Evolutionary conservation across 163 green algal genomes (phyloP).

Genomic region (Prototheca wickerhamii): DNA sequence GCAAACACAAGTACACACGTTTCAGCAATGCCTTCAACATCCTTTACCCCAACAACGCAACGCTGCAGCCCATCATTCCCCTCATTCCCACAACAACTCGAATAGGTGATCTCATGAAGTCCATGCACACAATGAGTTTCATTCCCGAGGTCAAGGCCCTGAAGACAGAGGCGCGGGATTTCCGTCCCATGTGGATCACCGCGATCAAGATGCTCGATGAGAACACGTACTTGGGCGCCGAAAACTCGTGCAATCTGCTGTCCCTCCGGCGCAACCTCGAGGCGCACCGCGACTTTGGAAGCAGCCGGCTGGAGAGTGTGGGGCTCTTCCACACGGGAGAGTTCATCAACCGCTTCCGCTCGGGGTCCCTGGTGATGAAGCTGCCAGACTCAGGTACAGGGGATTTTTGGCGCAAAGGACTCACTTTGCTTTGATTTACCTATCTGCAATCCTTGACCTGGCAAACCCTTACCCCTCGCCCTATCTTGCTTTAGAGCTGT

Average conservation of each 20-base stretch:
- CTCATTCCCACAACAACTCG: no score
- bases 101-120: conserved; percentile 97
- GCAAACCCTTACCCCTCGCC: no score
- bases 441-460: no score
- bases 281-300: conserved; percentile 75
- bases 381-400: conserved; percentile 78
- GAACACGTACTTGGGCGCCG: conserved; percentile 78
- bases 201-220: conserved; percentile 79
- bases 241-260: conserved; percentile 88
- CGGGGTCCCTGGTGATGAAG: conserved; percentile 87
- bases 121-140: conserved; percentile 81
- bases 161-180: conserved; percentile 63
- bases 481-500: no score
- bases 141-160: conserved; percentile 51
- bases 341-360: conserved; percentile 84
- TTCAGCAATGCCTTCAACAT: no score
- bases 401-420: no score
- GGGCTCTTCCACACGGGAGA: conserved; percentile 87
- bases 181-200: conserved; percentile 73
- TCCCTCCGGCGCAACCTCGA: conserved; percentile 73
- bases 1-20: no score
- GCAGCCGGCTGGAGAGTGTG: conserved; percentile 68
- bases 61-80: no score
- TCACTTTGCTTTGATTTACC: no score
- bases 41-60: no score